Evolutionary conservation across 2,329 filamentous ascomycete genomes (phyloP).

Genomic region (Albophoma yamanashiensis): DNA sequence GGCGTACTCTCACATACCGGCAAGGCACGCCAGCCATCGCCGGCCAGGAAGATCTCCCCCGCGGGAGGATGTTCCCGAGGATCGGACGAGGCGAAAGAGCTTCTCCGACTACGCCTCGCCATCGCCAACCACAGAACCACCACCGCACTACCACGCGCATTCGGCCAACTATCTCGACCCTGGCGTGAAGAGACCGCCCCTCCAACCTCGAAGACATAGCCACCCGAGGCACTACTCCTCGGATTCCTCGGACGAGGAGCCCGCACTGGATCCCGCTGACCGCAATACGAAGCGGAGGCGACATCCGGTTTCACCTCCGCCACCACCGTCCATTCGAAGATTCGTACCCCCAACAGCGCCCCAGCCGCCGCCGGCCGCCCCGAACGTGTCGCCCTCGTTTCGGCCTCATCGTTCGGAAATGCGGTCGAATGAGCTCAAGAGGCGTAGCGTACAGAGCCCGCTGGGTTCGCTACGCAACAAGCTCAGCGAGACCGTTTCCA

Average conservation of each 20-base stretch:
- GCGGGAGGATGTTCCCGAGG: constrained; percentile 28
- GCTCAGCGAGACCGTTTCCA: constrained; percentile 32
- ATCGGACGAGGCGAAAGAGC: constrained; percentile 34
- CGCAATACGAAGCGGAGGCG: constrained; percentile 15
- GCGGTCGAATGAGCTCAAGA: constrained; percentile 24
- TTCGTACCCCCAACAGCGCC: constrained; percentile 17
- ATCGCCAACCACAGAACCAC: constrained; percentile 19
- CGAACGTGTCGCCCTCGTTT: constrained; percentile 12
- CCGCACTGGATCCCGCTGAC: constrained; percentile 8
- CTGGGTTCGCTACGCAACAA: constrained; percentile 31
- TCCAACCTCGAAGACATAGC: constrained; percentile 33
- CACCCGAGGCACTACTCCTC: constrained; percentile 34
- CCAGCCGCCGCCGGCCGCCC: constrained; percentile 15
- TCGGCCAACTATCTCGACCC: constrained; percentile 23
- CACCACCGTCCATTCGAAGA: constrained; percentile 21
- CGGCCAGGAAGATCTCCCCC: constrained; percentile 21
- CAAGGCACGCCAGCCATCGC: constrained; percentile 21
- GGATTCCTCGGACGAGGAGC: constrained; percentile 30
- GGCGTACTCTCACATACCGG: constrained; percentile 29
- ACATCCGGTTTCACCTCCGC: constrained; percentile 15
- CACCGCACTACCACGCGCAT: constrained; percentile 14
- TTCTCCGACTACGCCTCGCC: constrained; percentile 38
- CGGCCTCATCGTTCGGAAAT: constrained; percentile 22
- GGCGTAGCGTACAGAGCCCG: constrained; percentile 23
- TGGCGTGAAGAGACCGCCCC: constrained; percentile 16